Base-by-base conservation (phyloP, 805 yeast genomes). In the Tetrapisispora iriomotensis region DNA sequence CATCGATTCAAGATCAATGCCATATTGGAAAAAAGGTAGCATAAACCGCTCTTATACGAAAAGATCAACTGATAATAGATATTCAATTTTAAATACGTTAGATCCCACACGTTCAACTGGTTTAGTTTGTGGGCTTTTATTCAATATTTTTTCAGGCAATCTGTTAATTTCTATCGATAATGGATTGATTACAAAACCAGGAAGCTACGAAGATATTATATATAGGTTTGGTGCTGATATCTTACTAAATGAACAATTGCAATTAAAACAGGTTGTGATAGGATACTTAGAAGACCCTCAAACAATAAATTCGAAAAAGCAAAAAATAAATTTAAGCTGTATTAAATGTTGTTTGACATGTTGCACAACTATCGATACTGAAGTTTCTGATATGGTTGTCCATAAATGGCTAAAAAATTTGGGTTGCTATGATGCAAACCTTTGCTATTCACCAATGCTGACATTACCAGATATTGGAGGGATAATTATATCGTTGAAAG, bases 391-490 rank as follows among this genome's bases (percentile, higher is more conserved):
- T 47, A 79, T 92, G 56, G 66, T 92, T 29, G 77, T 94, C 10
- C 90, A 86, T 46, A 70, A 97, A 41, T 92, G 95, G 86, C 67
- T 92, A 35, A 74, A 79, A 47, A 96, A 97, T 2, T 61, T 92
- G 38, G 98, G 98, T 0, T 86, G 94, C 52, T 72, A 67, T 39
- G 74, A 73, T 38, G 80, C 94, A 0, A 71, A 81, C 27, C 74
- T 76, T 38, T 83, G 86, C 4, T 80, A 87, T 22, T 79, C 95
- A 0, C 99, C 99, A 0, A 73, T 92, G 67, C 66, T 92, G 32
- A 82, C 96, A 0, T 65, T 92, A 36, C 76, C 83, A 46, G 98
- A 92, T 55, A 94, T 87, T 53, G 98, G 98, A 25, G 99, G 99
- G 2, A 84, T 90, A 75, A 87, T 88, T 10, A 77, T 92, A 6